These are phyloP conservation scores for Beauveria pseudobassiana DNA, from an alignment of 2,329 filamentous ascomycete species.

Conservation along the genomic window DNA sequence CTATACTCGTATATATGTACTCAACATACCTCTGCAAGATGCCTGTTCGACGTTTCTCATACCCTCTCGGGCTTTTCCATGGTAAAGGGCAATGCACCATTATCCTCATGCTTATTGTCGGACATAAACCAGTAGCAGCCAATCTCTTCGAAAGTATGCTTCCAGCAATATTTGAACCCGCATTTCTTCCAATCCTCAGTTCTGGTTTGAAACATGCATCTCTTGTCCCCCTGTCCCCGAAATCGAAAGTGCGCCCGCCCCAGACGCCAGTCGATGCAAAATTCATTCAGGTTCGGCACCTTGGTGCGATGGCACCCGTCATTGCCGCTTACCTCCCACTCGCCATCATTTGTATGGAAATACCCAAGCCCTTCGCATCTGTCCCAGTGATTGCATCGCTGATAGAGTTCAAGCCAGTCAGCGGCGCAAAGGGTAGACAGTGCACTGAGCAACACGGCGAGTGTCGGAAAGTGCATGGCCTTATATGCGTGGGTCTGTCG, in stretches of 20 bases:
- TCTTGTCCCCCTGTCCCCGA: slow-evolving; percentile 8
- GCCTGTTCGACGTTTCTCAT: neutral
- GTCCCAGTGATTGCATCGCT: neutral
- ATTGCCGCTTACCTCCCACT: slow-evolving; percentile 9
- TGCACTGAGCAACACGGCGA: neutral
- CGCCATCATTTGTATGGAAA: slow-evolving; percentile 21
- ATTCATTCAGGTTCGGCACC: slow-evolving; percentile 11
- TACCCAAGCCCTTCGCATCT: slow-evolving; percentile 2
- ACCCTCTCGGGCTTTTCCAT: neutral
- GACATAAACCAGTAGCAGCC: neutral
- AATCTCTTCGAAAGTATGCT: neutral
- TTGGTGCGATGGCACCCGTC: slow-evolving; percentile 11
- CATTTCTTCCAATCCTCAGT: neutral
- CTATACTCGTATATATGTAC: too few relatives aligned
- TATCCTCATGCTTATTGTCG: slow-evolving; percentile 4
- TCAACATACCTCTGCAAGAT: neutral
- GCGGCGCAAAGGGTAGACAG: neutral
- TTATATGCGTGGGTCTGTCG: too few relatives aligned
- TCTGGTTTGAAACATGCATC: slow-evolving; percentile 1
- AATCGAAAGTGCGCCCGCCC: slow-evolving; percentile 11
- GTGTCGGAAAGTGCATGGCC: neutral
- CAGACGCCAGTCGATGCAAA: slow-evolving; percentile 10
- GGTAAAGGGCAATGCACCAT: neutral
- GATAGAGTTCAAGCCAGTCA: neutral
- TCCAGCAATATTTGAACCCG: neutral